These are phyloP conservation scores for Kwoniella dendrophila DNA, from an alignment of 768 basidiomycete genomes.

Conservation along the genomic window DNA sequence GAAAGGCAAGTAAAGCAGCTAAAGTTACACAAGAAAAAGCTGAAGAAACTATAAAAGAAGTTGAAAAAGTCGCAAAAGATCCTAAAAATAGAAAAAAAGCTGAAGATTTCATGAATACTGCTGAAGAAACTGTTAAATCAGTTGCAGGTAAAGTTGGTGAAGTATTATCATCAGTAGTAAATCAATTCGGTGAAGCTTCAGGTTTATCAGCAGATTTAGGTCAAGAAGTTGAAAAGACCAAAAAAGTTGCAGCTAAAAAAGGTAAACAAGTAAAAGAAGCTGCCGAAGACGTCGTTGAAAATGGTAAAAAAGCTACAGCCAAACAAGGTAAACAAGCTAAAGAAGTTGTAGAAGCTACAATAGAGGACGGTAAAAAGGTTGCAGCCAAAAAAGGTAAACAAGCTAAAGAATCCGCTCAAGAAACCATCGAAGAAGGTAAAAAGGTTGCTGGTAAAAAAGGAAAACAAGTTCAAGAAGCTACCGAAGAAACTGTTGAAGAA, in stretches of 20 bases:
- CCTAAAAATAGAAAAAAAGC: conserved; percentile 51
- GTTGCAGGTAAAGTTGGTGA: conserved; percentile 34
- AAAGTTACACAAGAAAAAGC: conserved; percentile 19
- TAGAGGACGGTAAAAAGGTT: conserved; percentile 13
- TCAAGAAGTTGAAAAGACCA: conserved; percentile 25
- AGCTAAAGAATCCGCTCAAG: conserved; percentile 20
- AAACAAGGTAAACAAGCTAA: conserved; percentile 4
- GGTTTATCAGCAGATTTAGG: conserved; percentile 34
- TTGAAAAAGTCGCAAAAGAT: conserved; percentile 32
- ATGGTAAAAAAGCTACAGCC: conserved; percentile 4
- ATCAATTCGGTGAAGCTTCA: conserved; percentile 38
- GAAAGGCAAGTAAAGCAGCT: conserved; percentile 29
- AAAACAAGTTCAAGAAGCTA: conserved; percentile 16
- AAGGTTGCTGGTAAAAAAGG: conserved; percentile 28
- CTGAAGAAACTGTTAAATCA: conserved; percentile 38
- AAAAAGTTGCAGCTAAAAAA: conserved; percentile 26
- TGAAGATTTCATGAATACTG: conserved; percentile 41
- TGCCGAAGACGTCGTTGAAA: conserved; percentile 19
- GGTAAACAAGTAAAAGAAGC: conserved; percentile 26
- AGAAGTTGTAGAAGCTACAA: not conserved
- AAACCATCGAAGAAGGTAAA: conserved; percentile 23
- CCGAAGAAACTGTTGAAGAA: conserved; percentile 16
- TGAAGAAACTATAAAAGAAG: conserved; percentile 25
- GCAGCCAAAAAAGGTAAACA: conserved; percentile 39
- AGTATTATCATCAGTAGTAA: conserved; percentile 28